Conservation (phyloP, 2,329 filamentous ascomycete genomes). For the Venturia carpophila region DNA sequence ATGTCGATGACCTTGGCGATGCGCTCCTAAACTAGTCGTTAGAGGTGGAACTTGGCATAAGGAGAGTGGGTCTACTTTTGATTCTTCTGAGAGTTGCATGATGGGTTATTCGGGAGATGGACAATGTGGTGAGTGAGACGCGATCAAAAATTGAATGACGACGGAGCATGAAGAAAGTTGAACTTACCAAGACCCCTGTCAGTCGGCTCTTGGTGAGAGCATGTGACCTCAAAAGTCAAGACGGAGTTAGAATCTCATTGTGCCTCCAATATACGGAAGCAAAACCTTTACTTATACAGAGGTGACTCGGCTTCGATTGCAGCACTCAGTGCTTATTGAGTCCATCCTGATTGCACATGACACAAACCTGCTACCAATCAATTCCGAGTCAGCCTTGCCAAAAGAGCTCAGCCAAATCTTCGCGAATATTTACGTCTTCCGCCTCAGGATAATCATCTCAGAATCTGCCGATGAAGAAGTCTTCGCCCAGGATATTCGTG, state of each 20-base stretch:
- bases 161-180: background rate
- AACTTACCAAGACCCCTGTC: background rate
- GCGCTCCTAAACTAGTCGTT: conserved; percentile 63
- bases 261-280: too few species aligned
- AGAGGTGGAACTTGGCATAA: conserved; percentile 22
- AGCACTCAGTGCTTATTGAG: too few species aligned
- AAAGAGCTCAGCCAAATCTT: too few species aligned
- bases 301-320: too few species aligned
- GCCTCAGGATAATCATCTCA: too few species aligned
- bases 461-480: too few species aligned
- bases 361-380: too few species aligned
- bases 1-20: conserved; percentile 95
- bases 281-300: too few species aligned
- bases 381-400: too few species aligned
- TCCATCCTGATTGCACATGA: too few species aligned
- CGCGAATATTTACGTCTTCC: too few species aligned
- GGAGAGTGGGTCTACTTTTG: conserved; percentile 58
- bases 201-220: background rate
- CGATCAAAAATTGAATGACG: background rate
- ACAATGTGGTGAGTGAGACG: background rate
- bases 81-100: conserved; percentile 74
- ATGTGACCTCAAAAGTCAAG: background rate
- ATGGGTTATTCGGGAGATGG: background rate
- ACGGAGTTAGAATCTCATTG: background rate
- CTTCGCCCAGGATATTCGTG: too few species aligned